Conservation (phyloP, 2,329 filamentous ascomycete genomes). For the Chrysoporthe austroafricana region DNA sequence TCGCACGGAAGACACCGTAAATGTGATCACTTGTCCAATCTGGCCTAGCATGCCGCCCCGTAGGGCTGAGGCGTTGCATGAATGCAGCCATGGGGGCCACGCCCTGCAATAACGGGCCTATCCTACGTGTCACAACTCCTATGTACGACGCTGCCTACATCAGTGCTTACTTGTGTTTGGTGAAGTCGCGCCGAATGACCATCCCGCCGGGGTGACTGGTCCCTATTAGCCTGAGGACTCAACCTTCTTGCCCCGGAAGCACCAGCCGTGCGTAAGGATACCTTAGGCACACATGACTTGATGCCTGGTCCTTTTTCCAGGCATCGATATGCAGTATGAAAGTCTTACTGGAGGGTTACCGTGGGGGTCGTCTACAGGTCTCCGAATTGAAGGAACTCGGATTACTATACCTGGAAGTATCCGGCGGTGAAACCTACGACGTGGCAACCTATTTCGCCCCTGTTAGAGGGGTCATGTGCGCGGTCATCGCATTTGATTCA, state of each 20-base stretch:
- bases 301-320: background rate
- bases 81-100: background rate
- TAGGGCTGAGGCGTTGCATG: constrained; percentile 6
- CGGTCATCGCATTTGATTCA: background rate
- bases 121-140: background rate
- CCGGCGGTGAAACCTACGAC: background rate
- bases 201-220: background rate
- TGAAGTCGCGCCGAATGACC: background rate
- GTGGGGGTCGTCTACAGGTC: background rate
- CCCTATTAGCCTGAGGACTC: background rate
- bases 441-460: background rate
- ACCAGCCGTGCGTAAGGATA: background rate
- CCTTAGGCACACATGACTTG: background rate
- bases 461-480: background rate
- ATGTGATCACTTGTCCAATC: background rate
- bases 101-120: background rate
- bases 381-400: background rate
- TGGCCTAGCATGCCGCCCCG: background rate
- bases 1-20: no score
- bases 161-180: background rate
- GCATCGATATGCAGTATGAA: background rate
- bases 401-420: background rate
- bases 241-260: background rate
- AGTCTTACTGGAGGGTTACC: background rate
- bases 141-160: background rate